phyloP scores from a whole-genome alignment of 441 rosid genomes.

The Adansonia gregorii region DNA sequence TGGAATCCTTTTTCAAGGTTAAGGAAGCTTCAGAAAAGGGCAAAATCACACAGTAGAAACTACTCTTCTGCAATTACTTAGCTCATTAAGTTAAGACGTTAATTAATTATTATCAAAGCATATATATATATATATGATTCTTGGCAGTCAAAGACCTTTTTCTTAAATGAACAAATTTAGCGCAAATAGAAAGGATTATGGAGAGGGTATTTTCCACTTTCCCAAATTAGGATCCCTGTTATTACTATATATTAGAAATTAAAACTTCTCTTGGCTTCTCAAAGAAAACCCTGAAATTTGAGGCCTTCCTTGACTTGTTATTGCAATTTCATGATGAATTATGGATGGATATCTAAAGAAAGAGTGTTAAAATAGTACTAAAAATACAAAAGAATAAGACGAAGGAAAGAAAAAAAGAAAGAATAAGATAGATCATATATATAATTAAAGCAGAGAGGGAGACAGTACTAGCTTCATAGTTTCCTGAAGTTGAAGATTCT shows the following conservation, averaged over 20 bases:
- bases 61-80: neutral
- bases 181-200: neutral
- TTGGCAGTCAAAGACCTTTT: neutral
- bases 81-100: neutral
- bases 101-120: neutral
- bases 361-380: neutral
- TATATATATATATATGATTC: neutral
- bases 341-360: neutral
- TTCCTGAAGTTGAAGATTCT: neutral
- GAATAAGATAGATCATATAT: neutral
- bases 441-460: neutral
- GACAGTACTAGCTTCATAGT: neutral
- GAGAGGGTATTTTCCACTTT: neutral
- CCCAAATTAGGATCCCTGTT: constrained; percentile 3
- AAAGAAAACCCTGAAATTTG: neutral
- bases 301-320: neutral
- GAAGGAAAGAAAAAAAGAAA: neutral
- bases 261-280: neutral
- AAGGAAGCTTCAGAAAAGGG: neutral
- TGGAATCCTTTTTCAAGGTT: neutral
- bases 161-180: neutral
- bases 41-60: neutral
- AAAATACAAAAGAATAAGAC: neutral
- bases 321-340: neutral
- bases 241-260: neutral